Base-by-base conservation (phyloP, 352 stramenopile species). In the Globisporangium mamillatum region DNA sequence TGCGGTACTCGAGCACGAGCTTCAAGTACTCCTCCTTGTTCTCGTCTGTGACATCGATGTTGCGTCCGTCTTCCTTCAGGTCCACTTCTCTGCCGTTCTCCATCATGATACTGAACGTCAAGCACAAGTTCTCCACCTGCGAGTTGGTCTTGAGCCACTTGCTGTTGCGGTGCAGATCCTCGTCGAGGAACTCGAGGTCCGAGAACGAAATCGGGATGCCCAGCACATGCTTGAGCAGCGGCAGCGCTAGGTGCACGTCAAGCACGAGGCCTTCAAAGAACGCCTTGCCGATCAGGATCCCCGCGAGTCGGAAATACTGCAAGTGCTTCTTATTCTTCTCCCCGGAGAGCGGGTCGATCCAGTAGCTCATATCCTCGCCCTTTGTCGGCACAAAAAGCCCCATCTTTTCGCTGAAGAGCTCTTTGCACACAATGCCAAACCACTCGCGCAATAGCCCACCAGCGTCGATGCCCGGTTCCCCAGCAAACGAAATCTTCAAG, bases 11-110 rank as follows among this genome's bases (percentile, higher is more conserved):
- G 16, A 93, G 77, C 48, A 92, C 65, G 18, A 91, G 74, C 1
- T 66, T 66, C 20, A 93, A 48, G 48, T 98, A 99, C 75, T 99
- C 92, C 14, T 95, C 82, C 67, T 98, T 94, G 87, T 99, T 99
- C 18, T 98, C 94, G 61, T 98, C 96, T 5, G 90, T 98, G 4
- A 99, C 93, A 53, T 97, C 83, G 48, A 99, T 88, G 64, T 97
- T 79, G 9, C 80, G 78, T 3, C 97, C 97, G 48, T 86, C 85
- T 20, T 90, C 75, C 44, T 98, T 94, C 10, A 99, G 77, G 44
- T 98, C 92, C 22, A 99, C 82, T 58, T 89, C 82, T 3, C 73
- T 69, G 38, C 75, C 76, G 44, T 83, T 81, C 60, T 84, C 74
- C n/a, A 76, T 67, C 75, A 90, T 80, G 25, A 92, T 77, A 32